Evolutionary conservation across 805 yeast species (phyloP), one percentile per base, ranked within the genome.

Genomic region (Candida saitoana): DNA sequence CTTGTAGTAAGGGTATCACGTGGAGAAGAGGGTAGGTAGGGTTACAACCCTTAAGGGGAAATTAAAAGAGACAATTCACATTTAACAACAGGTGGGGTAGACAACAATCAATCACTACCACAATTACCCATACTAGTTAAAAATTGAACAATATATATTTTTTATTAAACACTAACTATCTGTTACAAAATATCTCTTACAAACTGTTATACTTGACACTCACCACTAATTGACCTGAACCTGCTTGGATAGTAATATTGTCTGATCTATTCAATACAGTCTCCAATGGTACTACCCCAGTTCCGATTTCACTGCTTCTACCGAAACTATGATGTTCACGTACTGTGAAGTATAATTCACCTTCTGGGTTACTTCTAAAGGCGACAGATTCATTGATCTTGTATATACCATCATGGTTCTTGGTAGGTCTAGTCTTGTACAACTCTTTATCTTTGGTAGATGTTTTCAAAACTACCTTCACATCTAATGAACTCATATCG

Each of bases 301-400:
- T 70, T 9, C 84, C 95, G 32, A 88, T 42, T 43, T 78, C 85
- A 19, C 69, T 66, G 50, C 78, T 82, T 55, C 83, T 81, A 30
- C 95, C 89, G 51, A 90, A 74, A 2, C 79, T 74, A 57, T 86
- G 93, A 54, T 78, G 84, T 25, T 81, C 79, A 33, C 78, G 69
- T 19, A 87, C 77, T 32, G 72, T 70, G 54, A 91, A 77, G 2
- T 77, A 65, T 33, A 90, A 54, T 41, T 68, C 73, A 3, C 82
- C 81, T 8, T 76, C 82, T 3, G 80, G 62, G 3, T 82, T 69
- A 4, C 91, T 82, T 54, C 76, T 80, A 67, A 90, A 85, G 3
- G 81, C 71, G 45, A 75, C 69, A 16, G 80, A 68, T 55, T 87
- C 96, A 45, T 79, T 73, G 79, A 84, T 82, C 42, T 59, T 65